phyloP scores from a whole-genome alignment of 305 asterid species.

The Fraxinus velutina region DNA sequence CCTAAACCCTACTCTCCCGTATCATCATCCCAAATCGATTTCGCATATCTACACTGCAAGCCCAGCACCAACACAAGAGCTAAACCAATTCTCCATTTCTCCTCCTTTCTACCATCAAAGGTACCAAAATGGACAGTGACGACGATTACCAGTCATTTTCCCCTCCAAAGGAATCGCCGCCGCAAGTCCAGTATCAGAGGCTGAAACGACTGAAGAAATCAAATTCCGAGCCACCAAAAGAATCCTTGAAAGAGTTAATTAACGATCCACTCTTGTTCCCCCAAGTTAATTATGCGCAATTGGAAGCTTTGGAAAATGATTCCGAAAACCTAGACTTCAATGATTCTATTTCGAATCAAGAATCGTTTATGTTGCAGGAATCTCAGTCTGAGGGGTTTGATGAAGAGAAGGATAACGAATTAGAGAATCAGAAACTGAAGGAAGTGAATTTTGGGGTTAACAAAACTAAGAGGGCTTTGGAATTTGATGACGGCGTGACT shows the following conservation, averaged over 20 bases:
- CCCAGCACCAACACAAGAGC: neutral
- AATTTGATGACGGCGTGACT: conserved; percentile 41
- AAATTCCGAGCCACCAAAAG: conserved; percentile 14
- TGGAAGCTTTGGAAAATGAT: conserved; percentile 60
- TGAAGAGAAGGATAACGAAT: conserved; percentile 15
- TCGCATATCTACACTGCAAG: conserved; percentile 7
- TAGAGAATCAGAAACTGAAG: conserved; percentile 10
- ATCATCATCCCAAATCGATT: conserved; percentile 19
- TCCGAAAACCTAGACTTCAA: conserved; percentile 34
- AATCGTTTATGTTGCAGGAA: conserved; percentile 34
- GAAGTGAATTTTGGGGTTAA: conserved; percentile 21
- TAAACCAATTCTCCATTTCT: neutral
- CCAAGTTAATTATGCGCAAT: conserved; percentile 47
- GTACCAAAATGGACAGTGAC: conserved; percentile 58
- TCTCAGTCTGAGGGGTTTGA: conserved; percentile 28
- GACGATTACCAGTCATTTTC: conserved; percentile 55
- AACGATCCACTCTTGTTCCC: conserved; percentile 48
- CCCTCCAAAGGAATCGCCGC: conserved; percentile 37
- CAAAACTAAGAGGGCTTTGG: conserved; percentile 52
- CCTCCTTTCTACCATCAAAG: neutral
- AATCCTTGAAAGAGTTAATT: conserved; percentile 16
- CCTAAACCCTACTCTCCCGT: conserved; percentile 26
- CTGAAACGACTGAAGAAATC: conserved; percentile 73
- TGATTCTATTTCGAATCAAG: conserved; percentile 39
- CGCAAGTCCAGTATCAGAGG: conserved; percentile 41